Evolutionary conservation across 352 stramenopile genomes (phyloP), one percentile per base, ranked within the genome.

Genomic region (Aphanomyces euteiches): DNA sequence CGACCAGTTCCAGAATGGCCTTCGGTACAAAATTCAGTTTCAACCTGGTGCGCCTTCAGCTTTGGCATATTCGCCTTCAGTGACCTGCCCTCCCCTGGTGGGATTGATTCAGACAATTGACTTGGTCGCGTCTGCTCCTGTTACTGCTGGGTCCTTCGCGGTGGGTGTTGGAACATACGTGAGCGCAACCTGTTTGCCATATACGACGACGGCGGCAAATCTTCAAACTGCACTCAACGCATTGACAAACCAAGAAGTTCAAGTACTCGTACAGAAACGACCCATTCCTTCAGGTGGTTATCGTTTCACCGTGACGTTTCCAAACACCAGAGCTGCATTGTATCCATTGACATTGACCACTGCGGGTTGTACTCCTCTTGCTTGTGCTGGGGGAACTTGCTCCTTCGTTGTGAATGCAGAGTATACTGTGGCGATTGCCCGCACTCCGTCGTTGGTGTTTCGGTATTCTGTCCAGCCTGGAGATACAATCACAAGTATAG

Each of bases 71-170:
- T 72, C 73, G 34, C 74, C 83, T 54, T 69, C 75, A 2, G 75
- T 75, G 0, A 34, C 56, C 28, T 91, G 85, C 61, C 39, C 73
- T 1, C 63, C 37, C 10, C 77, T 85, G 13, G 50, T 74, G 10
- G 82, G 78, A 12, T 76, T 74, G 2, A 82, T 73, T 3, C 85
- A 93, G 69, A 90, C 85, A 0, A 90, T 93, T 36, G 85, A 91
- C 54, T 70, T 93, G 6, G 74, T 48, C 1, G 75, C 83, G 0
- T 41, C 61, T n/a, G 69, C 74, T 0, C 5, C 69, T n/a, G 86
- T 93, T 8, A 70, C 64, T 0, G 45, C 47, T 4, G 64, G 64
- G 3, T 34, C 34, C 8, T 70, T 70, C 39, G n/a, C 37, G 1
- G 48, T 70, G 4, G 48, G 19, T 5, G 36, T 48, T 3, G 64